Evolutionary conservation across 129 eudicot species (phyloP), one percentile per base, ranked within the genome.

Genomic region (Sambucus nigra): DNA sequence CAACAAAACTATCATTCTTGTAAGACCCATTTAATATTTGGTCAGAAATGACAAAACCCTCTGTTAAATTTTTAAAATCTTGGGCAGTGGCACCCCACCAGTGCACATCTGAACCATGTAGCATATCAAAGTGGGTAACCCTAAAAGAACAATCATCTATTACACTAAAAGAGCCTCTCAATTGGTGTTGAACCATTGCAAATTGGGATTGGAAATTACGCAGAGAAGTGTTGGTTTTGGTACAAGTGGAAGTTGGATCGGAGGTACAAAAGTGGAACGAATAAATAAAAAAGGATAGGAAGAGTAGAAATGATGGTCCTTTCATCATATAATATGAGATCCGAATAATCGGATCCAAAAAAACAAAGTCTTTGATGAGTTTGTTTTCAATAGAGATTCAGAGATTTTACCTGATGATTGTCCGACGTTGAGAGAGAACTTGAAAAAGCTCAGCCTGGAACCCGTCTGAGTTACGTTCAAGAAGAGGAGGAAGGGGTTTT

Each of bases 41-140:
- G 58, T 85, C 94, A 14, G 95, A 85, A 25, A 85, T 64, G 25
- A 76, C 60, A 40, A 91, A 91, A 55, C 98, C 98, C 59, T 74
- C 60, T 29, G 95, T 91, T 51, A 91, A 63, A 76, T 85, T 91
- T 4, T 65, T 69, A 60, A 85, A 76, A 74, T 72, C 77, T 39
- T 68, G 77, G 18, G 95, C 98, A 5, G 24, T 2, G 7, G 98
- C 79, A 50, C 98, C 98, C 98, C 98, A 85, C 95, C 98, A 91
- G 63, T 70, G 89, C 51, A 91, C 95, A 73, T 91, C 79, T 17
- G 86, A 61, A 31, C 89, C 95, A 25, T 64, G 53, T 18, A 91
- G 81, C 98, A 91, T 91, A 67, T 91, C 98, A 31, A 91, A 91
- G 15, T 79, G 68, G 50, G 79, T 73, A 59, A 91, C 94, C 71